Base-by-base conservation (phyloP, 2,329 filamentous ascomycete genomes). In the Fusarium aywerte region DNA sequence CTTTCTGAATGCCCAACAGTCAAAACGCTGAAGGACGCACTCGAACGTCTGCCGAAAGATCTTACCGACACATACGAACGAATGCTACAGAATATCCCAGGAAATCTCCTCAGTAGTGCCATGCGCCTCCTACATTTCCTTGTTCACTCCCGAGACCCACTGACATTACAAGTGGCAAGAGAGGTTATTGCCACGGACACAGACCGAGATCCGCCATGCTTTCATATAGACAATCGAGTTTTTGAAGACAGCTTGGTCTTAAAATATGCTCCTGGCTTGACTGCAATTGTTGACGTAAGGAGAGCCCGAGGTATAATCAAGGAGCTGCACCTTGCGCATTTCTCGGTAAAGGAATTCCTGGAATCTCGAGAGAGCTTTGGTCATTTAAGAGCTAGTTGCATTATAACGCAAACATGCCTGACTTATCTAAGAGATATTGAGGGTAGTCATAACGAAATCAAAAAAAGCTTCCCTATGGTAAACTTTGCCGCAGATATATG, bases 91-190 rank as follows among this genome's bases (percentile, higher is more conserved):
- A 33, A 29, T 21, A 39, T 27, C 20, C 48, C 57, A 3, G 38
- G 73, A 73, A 74, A 75, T 74, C 47, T 65, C 69, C 52, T 76
- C 64, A 68, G 71, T 3, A 31, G 32, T 4, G 42, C 13, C 63
- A n/a, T 66, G 3, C 68, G 71, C 1, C 60, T 76, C 1, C 43
- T 69, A 1, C 69, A 73, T 25, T 75, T 75, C 39, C 56, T 75
- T 3, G 31, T 71, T 1, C 42, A 70, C 31, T 40, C 47, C 1
- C 18, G 67, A 16, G 21, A 52, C 13, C 68, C 73, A 31, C 33
- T 75, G 4, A 54, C 4, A 9, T 13, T 72, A 1, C 1, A 16
- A 3, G 71, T 73, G 51, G 70, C 71, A 18, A 36, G 58, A 3
- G 69, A 75, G 4, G 36, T 74, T 5, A 53, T 74, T n/a, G 68